Base-by-base conservation (phyloP, 2,329 filamentous ascomycete genomes). In the Monosporascus ibericus region DNA sequence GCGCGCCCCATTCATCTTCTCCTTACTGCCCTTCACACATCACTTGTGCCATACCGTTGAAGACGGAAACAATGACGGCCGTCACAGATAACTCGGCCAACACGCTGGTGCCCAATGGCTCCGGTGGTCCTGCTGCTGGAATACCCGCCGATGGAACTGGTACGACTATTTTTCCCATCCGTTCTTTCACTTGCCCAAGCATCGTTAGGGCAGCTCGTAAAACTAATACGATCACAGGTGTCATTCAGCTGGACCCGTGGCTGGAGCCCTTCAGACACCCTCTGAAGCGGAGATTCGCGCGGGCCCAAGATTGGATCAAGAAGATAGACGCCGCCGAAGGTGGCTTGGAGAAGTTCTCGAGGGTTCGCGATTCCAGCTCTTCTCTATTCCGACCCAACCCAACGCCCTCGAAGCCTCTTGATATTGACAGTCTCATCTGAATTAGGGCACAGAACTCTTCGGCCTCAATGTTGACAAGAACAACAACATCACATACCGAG, bases 281-380 rank as follows among this genome's bases (percentile, higher is more conserved):
- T 34, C 77, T 99, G 58, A 86, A 83, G 69, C 80, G 83, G 55
- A 84, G 94, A 65, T 96, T 86, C 71, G 73, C 80, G 53, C 90
- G 88, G 67, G 84, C 92, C 11, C 85, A 95, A 63, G 76, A 88
- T 53, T 97, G 92, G 94, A 88, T 96, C 65, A 84, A 88, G 68
- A 86, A 75, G 27, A 89, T 99, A 66, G 76, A 95, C 57, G 80
- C 90, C 37, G 83, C 81, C 1, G 94, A 99, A 70, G 94, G 94
- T 48, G 90, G 94, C 17, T 68, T 99, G 44, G 90, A 95, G 55
- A 90, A 92, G 69, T 99, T 97, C 74, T 92, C 88, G 63, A 88
- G 81, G 72, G 90, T 89, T 69, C 55, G 77, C 68, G 20, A 25
- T 24, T 37, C 30, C 11, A 34, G 30, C 30, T 34, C 4, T 34